These are phyloP conservation scores for Ailanthus altissimus DNA, from an alignment of 345 rosid species.

Conservation along the genomic window DNA sequence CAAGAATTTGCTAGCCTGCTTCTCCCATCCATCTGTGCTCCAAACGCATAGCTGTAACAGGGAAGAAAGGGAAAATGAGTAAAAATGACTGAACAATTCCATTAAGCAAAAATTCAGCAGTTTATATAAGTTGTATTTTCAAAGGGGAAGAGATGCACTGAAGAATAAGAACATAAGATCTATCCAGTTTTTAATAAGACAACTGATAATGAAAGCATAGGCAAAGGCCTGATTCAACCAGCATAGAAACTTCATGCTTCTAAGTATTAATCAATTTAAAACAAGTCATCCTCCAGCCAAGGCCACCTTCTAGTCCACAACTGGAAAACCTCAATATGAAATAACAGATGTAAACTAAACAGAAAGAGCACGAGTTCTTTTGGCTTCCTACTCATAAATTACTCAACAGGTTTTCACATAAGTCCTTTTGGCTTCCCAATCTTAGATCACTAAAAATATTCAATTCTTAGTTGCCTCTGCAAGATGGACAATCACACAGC, in stretches of 20 bases:
- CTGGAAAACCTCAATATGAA: neutral
- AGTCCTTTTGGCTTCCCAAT: neutral
- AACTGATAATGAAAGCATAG: neutral
- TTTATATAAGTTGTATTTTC: neutral
- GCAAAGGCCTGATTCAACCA: neutral
- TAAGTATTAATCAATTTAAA: neutral
- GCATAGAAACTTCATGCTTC: neutral
- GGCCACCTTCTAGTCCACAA: neutral
- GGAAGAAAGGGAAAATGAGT: neutral
- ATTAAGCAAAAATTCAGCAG: neutral
- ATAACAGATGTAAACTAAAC: neutral
- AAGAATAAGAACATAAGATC: neutral
- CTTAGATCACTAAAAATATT: neutral
- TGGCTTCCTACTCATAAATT: neutral
- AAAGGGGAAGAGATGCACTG: neutral
- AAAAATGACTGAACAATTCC: neutral
- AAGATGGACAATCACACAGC: neutral
- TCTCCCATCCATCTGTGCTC: slow-evolving; percentile 81
- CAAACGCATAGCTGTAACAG: slow-evolving; percentile 68
- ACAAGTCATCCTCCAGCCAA: slow-evolving; percentile 17
- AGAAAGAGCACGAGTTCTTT: neutral
- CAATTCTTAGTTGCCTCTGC: neutral
- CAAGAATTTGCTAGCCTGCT: slow-evolving; percentile 56
- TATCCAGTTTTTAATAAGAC: neutral
- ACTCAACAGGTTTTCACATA: too few relatives aligned